Evolutionary conservation across 176 grass and related monocot species (phyloP), one percentile per base, ranked within the genome.

Genomic region (Elymus sibiricus): DNA sequence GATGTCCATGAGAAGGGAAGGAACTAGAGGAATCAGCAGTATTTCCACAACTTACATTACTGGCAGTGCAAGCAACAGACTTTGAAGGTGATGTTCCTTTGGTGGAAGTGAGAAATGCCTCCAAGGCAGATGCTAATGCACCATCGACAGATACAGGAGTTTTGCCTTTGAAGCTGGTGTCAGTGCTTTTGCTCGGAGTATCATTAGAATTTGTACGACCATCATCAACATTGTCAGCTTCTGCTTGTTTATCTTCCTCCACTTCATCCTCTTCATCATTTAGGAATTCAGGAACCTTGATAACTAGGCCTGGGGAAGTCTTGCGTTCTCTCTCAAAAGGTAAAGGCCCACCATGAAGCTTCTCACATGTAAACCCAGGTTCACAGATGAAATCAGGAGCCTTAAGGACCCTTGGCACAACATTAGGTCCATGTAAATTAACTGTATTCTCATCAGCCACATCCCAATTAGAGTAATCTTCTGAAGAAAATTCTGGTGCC

Each of bases 71-170:
- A 91, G 44, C 77, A 82, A 53, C 86, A 80, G 74, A 79, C 16
- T 60, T 86, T 0, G 19, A 65, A 72, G 69, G 75, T 85, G 85
- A 29, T 61, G 73, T 76, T 87, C 53, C 60, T 66, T 37, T 89
- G 13, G 84, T 86, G 40, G 88, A 92, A 49, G 22, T 84, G 60
- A 91, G 79, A 80, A 99, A 88, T 77, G 90, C 88, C 46, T 90
- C 92, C 88, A 99, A 83, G 70, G 92, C 88, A 67, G 94, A 93
- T 38, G 92, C 92, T 86, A 99, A 92, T 74, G 90, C 92, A 60
- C 86, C 89, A 79, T 96, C 89, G 28, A 94, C 89, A 69, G 90
- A 91, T 74, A 91, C 79, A 74, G 58, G n/a, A 19, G 64, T 62
- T 86, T 90, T 93, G 58, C 46, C 80, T 85, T 87, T 87, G 38